Conservation (phyloP, 257 asterid species). For the Sherardia arvensis region DNA sequence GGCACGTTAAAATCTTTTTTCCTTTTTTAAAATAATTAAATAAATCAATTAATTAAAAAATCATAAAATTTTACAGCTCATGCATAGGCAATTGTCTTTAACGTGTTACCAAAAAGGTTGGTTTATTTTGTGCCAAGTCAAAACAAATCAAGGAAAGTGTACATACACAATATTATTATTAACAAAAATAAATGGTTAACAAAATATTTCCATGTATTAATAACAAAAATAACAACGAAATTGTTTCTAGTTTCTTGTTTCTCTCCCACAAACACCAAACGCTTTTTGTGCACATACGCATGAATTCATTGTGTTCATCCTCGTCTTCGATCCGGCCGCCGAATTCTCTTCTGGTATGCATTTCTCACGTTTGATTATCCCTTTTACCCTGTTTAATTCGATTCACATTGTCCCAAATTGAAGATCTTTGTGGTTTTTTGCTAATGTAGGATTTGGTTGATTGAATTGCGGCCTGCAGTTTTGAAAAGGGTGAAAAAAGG, state of each 20-base stretch:
- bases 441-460: conserved; percentile 35
- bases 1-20: conserved; percentile 5
- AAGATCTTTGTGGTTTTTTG: conserved; percentile 28
- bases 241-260: conserved; percentile 1
- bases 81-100: conserved; percentile 14
- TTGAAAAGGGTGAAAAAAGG: conserved; percentile 5
- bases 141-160: not conserved
- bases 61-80: conserved; percentile 20
- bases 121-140: conserved; percentile 16
- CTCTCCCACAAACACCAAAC: conserved; percentile 3
- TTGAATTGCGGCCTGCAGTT: conserved; percentile 20
- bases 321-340: conserved; percentile 8
- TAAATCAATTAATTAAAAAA: not conserved
- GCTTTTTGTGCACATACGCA: conserved; percentile 17
- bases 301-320: conserved; percentile 15
- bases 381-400: not conserved
- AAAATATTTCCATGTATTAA: not conserved
- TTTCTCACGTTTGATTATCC: not conserved
- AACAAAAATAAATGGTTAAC: not conserved
- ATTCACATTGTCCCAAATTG: conserved; percentile 28
- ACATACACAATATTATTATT: not conserved
- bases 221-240: conserved; percentile 15
- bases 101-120: conserved; percentile 8
- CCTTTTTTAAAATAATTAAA: not conserved
- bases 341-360: conserved; percentile 21